A percentile compares a stretch with the other conserved stretches of the same genome.
Conservation (phyloP, 2,329 filamentous ascomycete species). For the Pseudogymnoascus sp. region DNA sequence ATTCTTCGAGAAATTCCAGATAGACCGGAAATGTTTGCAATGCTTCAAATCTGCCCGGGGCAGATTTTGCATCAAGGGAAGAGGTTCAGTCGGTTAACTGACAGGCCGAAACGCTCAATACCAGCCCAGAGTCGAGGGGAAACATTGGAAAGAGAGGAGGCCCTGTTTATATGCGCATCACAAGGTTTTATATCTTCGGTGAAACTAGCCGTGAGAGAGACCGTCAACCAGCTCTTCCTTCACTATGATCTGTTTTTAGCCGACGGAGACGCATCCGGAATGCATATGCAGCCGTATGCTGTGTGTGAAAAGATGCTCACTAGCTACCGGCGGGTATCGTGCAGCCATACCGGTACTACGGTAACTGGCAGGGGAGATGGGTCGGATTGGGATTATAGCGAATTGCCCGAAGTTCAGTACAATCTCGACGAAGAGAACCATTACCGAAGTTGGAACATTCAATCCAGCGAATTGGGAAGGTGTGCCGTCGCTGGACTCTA, state of each 20-base stretch:
- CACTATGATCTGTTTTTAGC: neutral
- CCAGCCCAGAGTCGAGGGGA: too few species aligned
- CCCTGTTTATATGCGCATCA: neutral
- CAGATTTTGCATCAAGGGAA: neutral
- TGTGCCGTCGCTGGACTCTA: too few species aligned
- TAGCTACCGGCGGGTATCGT: neutral
- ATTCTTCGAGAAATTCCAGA: neutral
- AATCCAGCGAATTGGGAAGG: neutral
- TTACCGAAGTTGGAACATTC: neutral
- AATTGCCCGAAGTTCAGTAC: neutral
- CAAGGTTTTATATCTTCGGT: too few species aligned
- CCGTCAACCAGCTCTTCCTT: neutral
- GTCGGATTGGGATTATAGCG: neutral
- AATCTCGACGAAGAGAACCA: neutral
- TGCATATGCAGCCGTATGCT: neutral
- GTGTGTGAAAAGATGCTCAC: neutral
- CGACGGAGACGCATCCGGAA: neutral
- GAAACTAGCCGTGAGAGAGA: neutral
- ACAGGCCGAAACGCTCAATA: neutral
- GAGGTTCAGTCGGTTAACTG: neutral
- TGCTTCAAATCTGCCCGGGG: neutral
- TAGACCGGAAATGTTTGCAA: neutral
- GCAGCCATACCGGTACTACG: neutral
- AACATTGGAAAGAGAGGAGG: neutral
- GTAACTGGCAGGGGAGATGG: neutral